Base-by-base conservation (phyloP, 805 yeast species). In the Saturnispora kantuleensis region DNA sequence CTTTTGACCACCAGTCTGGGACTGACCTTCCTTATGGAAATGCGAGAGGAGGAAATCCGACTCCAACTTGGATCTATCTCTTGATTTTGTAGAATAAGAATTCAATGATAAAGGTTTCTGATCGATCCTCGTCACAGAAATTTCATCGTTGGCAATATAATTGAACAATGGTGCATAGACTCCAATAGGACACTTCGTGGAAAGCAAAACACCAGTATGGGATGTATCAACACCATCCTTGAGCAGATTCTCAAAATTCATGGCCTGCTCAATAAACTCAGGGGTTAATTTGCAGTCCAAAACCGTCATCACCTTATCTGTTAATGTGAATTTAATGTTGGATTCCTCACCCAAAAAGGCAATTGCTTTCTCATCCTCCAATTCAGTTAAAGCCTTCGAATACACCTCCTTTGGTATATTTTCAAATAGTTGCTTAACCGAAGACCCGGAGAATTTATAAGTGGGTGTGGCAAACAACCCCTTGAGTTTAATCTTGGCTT, bases 61-160 rank as follows among this genome's bases (percentile, higher is more conserved):
- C 54, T 73, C 86, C 40, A 75, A 71, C 58, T 70, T 79, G 35
- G 71, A 76, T 50, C 81, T 76, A 49, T 85, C 94, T 35, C 84
- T 73, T 15, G 76, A 67, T 49, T 96, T 72, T 1, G 96, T 83
- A 34, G 81, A 82, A 57, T 88, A 89, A 10, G 85, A 81, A 31
- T 71, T 68, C n/a, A 71, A 58, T 16, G 61, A 60, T 12, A 65
- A 69, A 46, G 75, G 69, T 9, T 71, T 62, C 42, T 73, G 72
- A 52, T 84, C 85, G 17, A 84, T 69, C 38, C 81, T 68, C 4
- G 70, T 69, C 3, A 81, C 50, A 9, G 62, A 57, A 4, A 79
- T 50, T 12, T 60, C 56, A 4, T 61, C 55, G 5, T 64, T 58
- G 3, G 79, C 72, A 13, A 81, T 52, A 31, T 77, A 56, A 43